Base-by-base conservation (phyloP, 306 rosid species). In the Quercus parvula region DNA sequence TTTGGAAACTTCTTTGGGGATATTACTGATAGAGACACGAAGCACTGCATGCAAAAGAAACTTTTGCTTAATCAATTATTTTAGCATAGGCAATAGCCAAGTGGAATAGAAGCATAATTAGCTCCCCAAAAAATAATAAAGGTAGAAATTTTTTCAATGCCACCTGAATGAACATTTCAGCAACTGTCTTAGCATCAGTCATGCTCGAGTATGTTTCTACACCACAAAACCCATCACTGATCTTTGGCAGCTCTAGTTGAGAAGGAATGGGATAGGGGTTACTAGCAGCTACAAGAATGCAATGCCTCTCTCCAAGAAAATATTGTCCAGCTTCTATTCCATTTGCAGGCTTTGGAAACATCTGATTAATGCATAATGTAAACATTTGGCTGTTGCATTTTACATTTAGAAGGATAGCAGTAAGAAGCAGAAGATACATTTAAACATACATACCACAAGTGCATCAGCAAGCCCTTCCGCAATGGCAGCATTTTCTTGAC, bases 391-490 rank as follows among this genome's bases (percentile, higher is more conserved):
- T 3, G 54, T 12, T 12, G 54, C 5, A 49, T 49, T 12, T 49
- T 49, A 13, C 17, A 49, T 49, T 49, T 3, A 49, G 14, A 49
- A 11, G 54, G 54, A 49, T 49, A 49, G 17, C 54, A 49, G 54
- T 12, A 49, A 49, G 14, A 49, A 12, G 54, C 5, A 10, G 54
- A 13, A 28, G 24, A 58, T 49, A 25, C 58, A 74, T 73, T 68
- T 5, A 61, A 9, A 15, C 5, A 0, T 80, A 61, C 87, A 0
- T 80, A 84, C 87, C 82, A 9, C 18, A 15, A 84, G 27, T 4
- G 87, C 77, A 2, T 77, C 54, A 18, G 77, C 82, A 3, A 84
- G 74, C 0, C 78, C 88, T 62, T 77, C 67, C 0, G 70, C 77
- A 55, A 74, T 59, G 41, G 57, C 10, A 38, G 27, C 14, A 25